Conservation (phyloP, 75 land plant genomes). For the Ceratopteris richardii region DNA sequence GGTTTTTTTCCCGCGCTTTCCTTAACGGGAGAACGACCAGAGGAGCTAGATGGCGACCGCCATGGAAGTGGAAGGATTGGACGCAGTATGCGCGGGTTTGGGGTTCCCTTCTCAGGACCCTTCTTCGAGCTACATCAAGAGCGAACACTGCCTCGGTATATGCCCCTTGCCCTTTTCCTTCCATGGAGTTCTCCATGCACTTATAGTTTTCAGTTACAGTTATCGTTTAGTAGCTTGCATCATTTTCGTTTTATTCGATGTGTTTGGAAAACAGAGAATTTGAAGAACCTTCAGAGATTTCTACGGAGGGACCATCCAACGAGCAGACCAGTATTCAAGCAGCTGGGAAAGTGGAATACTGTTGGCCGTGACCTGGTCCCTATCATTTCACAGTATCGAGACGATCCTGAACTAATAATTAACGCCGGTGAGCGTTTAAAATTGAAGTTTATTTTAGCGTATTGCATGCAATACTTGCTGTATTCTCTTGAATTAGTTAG, state of each 20-base stretch:
- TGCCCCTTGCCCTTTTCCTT: not conserved
- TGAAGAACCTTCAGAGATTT: conserved; percentile 82
- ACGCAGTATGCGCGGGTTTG: conserved; percentile 57
- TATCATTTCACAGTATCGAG: conserved; percentile 54
- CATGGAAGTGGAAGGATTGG: conserved; percentile 63
- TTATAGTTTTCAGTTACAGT: no score
- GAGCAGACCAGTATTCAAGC: conserved; percentile 70
- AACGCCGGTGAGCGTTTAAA: conserved; percentile 47
- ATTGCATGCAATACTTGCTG: no score
- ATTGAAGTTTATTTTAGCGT: no score
- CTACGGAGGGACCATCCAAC: conserved; percentile 76
- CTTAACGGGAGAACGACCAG: not conserved
- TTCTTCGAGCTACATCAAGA: conserved; percentile 37
- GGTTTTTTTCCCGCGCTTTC: conserved; percentile 3
- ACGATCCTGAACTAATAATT: conserved; percentile 54
- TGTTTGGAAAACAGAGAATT: conserved; percentile 47
- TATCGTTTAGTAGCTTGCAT: no score
- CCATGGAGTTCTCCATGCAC: no score
- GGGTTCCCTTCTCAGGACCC: conserved; percentile 49
- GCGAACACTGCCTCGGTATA: conserved; percentile 63
- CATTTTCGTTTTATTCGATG: not conserved
- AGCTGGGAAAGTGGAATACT: conserved; percentile 82
- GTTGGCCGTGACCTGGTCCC: conserved; percentile 66
- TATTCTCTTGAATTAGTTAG: no score
- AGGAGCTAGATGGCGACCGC: not conserved